Percentiles rank a stretch among this genome's conserved stretches.
These are phyloP conservation scores for Aspergillus vadensis DNA, from an alignment of 2,329 filamentous ascomycete species.

Conservation along the genomic window DNA sequence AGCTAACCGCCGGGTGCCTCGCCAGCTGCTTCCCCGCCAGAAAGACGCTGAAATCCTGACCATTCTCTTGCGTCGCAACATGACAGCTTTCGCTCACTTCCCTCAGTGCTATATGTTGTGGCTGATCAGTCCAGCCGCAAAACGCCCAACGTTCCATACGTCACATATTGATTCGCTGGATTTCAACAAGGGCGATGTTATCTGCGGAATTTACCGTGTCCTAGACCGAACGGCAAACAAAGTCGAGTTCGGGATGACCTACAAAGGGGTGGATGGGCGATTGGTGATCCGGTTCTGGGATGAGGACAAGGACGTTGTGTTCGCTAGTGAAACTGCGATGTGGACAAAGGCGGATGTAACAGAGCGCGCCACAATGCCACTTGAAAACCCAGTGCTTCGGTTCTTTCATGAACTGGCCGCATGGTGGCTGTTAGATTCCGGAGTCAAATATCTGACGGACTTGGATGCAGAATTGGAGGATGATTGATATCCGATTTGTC, in stretches of 20 bases:
- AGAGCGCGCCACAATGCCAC: conserved; percentile 26
- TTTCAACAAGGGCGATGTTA: conserved; percentile 33
- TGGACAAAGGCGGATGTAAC: conserved; percentile 26
- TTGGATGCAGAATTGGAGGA: conserved; percentile 14
- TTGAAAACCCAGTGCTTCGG: conserved; percentile 31
- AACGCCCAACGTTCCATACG: conserved; percentile 27
- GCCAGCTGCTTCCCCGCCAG: conserved; percentile 23
- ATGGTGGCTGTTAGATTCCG: conserved; percentile 42
- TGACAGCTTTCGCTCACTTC: conserved; percentile 35
- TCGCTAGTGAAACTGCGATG: conserved; percentile 35
- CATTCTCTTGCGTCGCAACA: conserved; percentile 36
- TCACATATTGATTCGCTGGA: conserved; percentile 30
- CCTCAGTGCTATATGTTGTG: conserved; percentile 35
- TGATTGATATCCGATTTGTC: not conserved
- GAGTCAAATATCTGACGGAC: conserved; percentile 32
- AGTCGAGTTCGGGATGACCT: conserved; percentile 36
- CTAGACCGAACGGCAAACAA: conserved; percentile 23
- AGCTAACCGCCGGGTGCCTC: conserved; percentile 24
- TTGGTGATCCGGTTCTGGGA: conserved; percentile 28
- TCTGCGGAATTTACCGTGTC: conserved; percentile 38
- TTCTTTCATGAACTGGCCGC: conserved; percentile 38
- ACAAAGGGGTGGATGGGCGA: conserved; percentile 25
- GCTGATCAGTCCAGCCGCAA: conserved; percentile 19
- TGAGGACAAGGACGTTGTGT: conserved; percentile 21
- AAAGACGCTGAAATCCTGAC: conserved; percentile 27